A percentile compares a stretch with the other conserved stretches of the same genome.
Conservation (phyloP, 495 filamentous ascomycete genomes). For the Staphylotrichum tortipilum region DNA sequence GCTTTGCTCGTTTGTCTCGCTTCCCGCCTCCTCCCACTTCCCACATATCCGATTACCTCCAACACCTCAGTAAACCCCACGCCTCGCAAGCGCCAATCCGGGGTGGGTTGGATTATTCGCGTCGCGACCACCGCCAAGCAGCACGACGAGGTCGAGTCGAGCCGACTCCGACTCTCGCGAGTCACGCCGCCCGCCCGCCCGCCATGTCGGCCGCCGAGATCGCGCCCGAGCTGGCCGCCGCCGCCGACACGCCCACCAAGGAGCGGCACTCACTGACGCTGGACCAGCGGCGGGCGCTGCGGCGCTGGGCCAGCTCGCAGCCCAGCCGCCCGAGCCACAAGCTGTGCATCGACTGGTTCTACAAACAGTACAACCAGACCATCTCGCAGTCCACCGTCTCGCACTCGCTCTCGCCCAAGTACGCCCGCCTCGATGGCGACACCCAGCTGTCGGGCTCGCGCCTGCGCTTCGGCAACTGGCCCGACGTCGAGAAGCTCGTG, state of each 20-base stretch:
- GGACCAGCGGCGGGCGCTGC: slow-evolving; percentile 44
- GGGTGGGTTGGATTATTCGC: no score
- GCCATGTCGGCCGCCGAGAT: slow-evolving; percentile 16
- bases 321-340: slow-evolving; percentile 41
- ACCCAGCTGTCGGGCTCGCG: slow-evolving; percentile 42
- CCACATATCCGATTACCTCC: slow-evolving; percentile 12
- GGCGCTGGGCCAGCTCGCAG: slow-evolving; percentile 43
- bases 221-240: slow-evolving; percentile 2
- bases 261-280: slow-evolving; percentile 46
- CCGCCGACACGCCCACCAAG: slow-evolving; percentile 20
- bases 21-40: no score
- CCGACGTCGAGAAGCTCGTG: slow-evolving; percentile 47
- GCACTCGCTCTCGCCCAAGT: slow-evolving; percentile 44
- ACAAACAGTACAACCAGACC: slow-evolving; percentile 40
- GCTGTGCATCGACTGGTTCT: slow-evolving; percentile 48
- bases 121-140: no score
- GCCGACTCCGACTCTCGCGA: no score
- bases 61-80: slow-evolving; percentile 9
- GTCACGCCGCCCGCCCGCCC: no score
- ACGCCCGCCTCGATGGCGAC: slow-evolving; percentile 45
- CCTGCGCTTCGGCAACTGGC: slow-evolving; percentile 47
- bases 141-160: no score
- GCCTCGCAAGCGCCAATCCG: slow-evolving; percentile 3
- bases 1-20: no score
- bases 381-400: slow-evolving; percentile 47